Evolutionary conservation across 805 yeast genomes (phyloP).

Genomic region (Sugiyamaella lignohabitans): DNA sequence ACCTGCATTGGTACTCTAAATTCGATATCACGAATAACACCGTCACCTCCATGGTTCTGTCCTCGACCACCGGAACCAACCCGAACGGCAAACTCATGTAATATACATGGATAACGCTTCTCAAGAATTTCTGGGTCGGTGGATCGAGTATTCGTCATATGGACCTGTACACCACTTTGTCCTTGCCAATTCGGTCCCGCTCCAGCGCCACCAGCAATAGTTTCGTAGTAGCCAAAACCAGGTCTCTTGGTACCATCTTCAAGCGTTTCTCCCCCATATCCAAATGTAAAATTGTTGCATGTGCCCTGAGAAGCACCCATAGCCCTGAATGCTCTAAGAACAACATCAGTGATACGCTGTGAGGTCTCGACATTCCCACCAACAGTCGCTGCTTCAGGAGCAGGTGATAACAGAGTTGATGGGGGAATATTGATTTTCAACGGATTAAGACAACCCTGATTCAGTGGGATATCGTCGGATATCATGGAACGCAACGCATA

Average conservation of each 20-base stretch:
- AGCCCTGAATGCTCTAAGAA: constrained; percentile 77
- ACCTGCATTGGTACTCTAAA: constrained; percentile 66
- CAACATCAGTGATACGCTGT: constrained; percentile 85
- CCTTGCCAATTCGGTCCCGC: constrained; percentile 87
- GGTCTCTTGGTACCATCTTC: constrained; percentile 38
- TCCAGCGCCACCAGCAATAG: constrained; percentile 94
- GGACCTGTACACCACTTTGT: constrained; percentile 83
- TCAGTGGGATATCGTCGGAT: constrained; percentile 81
- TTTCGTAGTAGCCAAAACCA: constrained; percentile 88
- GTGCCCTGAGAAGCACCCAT: constrained; percentile 97
- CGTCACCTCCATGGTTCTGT: constrained; percentile 69
- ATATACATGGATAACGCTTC: constrained; percentile 75
- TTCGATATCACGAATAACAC: constrained; percentile 79
- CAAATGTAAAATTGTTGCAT: constrained; percentile 90
- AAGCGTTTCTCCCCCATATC: constrained; percentile 54
- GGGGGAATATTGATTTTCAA: constrained; percentile 60
- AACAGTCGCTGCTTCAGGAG: constrained; percentile 84
- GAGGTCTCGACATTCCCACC: constrained; percentile 95
- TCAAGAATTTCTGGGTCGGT: constrained; percentile 89
- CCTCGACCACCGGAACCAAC: constrained; percentile 78
- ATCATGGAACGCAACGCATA: constrained; percentile 83
- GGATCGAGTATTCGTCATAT: constrained; percentile 89
- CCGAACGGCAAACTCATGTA: constrained; percentile 67
- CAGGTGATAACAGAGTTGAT: constrained; percentile 63
- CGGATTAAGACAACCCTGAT: constrained; percentile 87